Evolutionary conservation across 768 basidiomycete species (phyloP).

Genomic region (Amanita jacksonii): DNA sequence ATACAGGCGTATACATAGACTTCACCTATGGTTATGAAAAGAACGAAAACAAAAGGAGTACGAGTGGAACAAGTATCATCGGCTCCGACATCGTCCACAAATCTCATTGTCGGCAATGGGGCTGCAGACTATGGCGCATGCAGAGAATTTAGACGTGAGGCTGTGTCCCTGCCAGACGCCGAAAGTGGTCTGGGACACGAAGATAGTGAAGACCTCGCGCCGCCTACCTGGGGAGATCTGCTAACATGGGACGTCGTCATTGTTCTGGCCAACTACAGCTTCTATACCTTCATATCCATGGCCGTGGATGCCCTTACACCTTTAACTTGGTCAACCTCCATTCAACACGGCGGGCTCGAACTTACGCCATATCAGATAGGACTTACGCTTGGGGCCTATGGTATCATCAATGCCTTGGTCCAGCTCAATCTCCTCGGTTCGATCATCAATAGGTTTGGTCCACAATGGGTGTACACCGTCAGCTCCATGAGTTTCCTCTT

Average conservation of each 20-base stretch:
- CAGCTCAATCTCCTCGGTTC: conserved; percentile 40
- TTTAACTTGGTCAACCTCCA: conserved; percentile 36
- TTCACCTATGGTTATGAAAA: neutral
- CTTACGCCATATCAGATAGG: conserved; percentile 44
- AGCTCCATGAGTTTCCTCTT: conserved; percentile 14
- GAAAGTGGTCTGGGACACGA: neutral
- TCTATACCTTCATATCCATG: neutral
- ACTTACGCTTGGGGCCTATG: conserved; percentile 37
- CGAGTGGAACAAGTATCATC: neutral
- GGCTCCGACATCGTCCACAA: neutral
- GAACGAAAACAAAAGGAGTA: neutral
- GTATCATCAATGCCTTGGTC: conserved; percentile 40
- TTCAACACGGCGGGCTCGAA: conserved; percentile 49
- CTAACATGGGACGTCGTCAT: neutral
- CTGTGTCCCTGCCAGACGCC: neutral
- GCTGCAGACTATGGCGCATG: neutral
- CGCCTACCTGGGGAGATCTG: neutral
- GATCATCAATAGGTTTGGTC: conserved; percentile 35
- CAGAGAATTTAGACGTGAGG: neutral
- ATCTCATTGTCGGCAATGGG: neutral
- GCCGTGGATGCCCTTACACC: conserved; percentile 9
- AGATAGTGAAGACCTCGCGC: neutral
- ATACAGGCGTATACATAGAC: neutral
- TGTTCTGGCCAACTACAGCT: neutral
- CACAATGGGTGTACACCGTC: conserved; percentile 30